phyloP scores from a whole-genome alignment of 1,284 basidiomycete species.

The Leccinum ponderosum region DNA sequence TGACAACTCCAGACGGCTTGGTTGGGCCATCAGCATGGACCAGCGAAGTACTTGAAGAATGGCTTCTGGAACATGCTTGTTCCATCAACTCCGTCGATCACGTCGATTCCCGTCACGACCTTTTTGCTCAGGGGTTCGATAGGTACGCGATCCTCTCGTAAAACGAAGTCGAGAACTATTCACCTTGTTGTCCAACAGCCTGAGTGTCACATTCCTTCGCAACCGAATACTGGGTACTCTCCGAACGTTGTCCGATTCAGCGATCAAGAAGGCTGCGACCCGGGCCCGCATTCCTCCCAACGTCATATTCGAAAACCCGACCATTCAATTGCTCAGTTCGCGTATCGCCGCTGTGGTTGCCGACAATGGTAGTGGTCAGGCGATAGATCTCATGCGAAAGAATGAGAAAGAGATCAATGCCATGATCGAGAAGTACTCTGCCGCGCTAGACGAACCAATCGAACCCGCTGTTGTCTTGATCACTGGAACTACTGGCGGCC shows the following conservation, averaged over 20 bases:
- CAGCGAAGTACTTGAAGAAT: slow-evolving; percentile 14
- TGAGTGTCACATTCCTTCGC: slow-evolving; percentile 30
- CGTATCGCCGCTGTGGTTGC: slow-evolving; percentile 9
- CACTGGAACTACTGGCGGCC: slow-evolving; percentile 34
- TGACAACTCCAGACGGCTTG: neutral
- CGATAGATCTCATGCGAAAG: neutral
- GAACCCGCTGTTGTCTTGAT: slow-evolving; percentile 21
- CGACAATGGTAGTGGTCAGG: neutral
- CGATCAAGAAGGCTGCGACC: neutral
- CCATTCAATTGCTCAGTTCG: slow-evolving; percentile 9
- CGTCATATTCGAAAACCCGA: slow-evolving; percentile 23
- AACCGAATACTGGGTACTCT: slow-evolving; percentile 29
- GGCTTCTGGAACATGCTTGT: slow-evolving; percentile 24
- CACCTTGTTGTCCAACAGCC: slow-evolving; percentile 11
- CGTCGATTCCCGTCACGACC: neutral
- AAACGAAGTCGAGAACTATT: neutral
- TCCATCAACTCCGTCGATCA: slow-evolving; percentile 9
- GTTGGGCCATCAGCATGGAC: slow-evolving; percentile 14
- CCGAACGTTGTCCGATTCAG: slow-evolving; percentile 7
- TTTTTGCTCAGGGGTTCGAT: neutral
- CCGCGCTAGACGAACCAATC: neutral
- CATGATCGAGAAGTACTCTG: slow-evolving; percentile 18
- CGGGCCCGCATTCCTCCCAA: slow-evolving; percentile 12
- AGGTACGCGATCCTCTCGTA: slow-evolving; percentile 17
- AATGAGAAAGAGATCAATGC: slow-evolving; percentile 6